Conservation (phyloP, 1,284 basidiomycete species). For the Chalciporus sp. region DNA sequence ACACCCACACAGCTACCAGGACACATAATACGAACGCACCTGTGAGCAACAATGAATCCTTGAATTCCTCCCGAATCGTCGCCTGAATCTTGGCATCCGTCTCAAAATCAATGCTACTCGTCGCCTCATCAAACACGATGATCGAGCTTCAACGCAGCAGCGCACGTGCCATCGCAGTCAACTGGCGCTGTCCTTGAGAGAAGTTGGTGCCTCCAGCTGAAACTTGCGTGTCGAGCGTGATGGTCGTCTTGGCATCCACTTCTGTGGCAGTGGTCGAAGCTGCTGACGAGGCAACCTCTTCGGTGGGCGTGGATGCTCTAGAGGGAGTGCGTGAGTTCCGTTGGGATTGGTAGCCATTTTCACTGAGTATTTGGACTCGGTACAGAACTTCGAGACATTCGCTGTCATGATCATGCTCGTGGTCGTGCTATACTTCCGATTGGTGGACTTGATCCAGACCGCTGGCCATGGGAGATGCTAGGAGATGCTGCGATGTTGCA, state of each 20-base stretch:
- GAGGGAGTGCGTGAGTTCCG: constrained; percentile 34
- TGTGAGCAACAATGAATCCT: constrained; percentile 48
- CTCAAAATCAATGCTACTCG: constrained; percentile 60
- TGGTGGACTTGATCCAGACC: no score
- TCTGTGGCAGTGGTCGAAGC: constrained; percentile 31
- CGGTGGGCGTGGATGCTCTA: constrained; percentile 19
- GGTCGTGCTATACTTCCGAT: no score
- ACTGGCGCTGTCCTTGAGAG: constrained; percentile 72
- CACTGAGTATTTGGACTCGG: constrained; percentile 55
- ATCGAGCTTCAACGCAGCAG: constrained; percentile 63
- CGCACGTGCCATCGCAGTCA: constrained; percentile 69
- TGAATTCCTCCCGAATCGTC: constrained; percentile 69
- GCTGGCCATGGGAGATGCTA: no score
- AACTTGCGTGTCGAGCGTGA: constrained; percentile 60
- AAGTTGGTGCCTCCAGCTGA: constrained; percentile 71
- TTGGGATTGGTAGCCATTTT: constrained; percentile 47
- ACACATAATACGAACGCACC: constrained; percentile 28
- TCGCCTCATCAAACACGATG: constrained; percentile 76
- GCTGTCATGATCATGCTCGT: no score
- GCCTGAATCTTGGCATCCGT: constrained; percentile 66
- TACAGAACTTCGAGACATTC: constrained; percentile 64
- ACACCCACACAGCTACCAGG: not conserved
- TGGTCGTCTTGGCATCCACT: constrained; percentile 39
- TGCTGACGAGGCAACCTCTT: constrained; percentile 2
- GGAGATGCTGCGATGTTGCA: no score